Evolutionary conservation across 306 rosid species (phyloP).

Genomic region (Hylodesmum podocarpum): DNA sequence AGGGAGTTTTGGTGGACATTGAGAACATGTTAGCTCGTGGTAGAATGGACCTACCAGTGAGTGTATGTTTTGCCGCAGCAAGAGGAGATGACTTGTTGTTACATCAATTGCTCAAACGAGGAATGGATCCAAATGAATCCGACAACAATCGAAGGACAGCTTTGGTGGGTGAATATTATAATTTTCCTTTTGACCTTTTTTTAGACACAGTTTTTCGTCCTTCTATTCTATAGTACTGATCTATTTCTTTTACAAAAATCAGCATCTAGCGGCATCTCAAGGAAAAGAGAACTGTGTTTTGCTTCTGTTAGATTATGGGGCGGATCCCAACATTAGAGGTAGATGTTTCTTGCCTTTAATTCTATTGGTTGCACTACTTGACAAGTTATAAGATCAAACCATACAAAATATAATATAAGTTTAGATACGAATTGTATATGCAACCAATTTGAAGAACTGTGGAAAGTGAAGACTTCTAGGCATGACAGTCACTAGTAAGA

Average conservation of each 20-base stretch:
- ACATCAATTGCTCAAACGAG: conserved; percentile 71
- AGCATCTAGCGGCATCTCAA: conserved; percentile 78
- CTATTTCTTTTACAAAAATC: conserved; percentile 30
- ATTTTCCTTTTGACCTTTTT: not conserved
- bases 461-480: conserved; percentile 4
- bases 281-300: conserved; percentile 74
- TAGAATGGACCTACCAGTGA: conserved; percentile 78
- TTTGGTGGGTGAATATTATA: conserved; percentile 54
- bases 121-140: conserved; percentile 76
- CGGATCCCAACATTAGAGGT: conserved; percentile 83
- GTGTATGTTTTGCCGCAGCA: conserved; percentile 77
- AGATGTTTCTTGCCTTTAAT: conserved; percentile 15
- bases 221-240: not conserved
- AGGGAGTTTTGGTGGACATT: conserved; percentile 72
- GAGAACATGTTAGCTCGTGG: conserved; percentile 92
- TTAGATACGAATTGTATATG: not conserved
- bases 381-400: not conserved
- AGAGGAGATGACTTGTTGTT: conserved; percentile 84
- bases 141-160: conserved; percentile 81
- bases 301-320: conserved; percentile 69
- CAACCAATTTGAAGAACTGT: not conserved
- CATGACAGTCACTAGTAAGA: not conserved
- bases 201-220: not conserved
- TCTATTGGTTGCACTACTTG: not conserved
- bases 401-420: not conserved